Percentiles rank a stretch among this genome's conserved stretches.
These are phyloP conservation scores for Oldenlandia corymbosa DNA, from an alignment of 257 asterid species.

Conservation along the genomic window DNA sequence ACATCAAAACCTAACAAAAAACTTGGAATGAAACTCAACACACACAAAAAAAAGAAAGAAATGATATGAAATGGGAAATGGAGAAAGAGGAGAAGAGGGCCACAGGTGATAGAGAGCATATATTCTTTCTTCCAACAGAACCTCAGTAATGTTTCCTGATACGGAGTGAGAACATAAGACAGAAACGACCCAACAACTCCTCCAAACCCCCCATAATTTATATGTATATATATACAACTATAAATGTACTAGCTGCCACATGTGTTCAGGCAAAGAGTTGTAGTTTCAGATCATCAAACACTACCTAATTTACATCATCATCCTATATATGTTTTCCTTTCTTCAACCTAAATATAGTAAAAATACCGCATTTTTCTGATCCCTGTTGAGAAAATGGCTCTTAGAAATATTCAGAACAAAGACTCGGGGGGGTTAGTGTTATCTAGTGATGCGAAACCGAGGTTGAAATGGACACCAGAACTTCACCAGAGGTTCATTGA, in stretches of 20 bases:
- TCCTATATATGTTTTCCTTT: conserved; percentile 17
- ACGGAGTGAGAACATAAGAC: conserved; percentile 82
- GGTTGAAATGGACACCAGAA: conserved; percentile 90
- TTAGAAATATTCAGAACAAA: conserved; percentile 35
- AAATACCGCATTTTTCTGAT: conserved; percentile 15
- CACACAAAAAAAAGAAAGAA: conserved; percentile 20
- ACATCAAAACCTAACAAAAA: conserved; percentile 9
- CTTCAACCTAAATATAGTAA: too few relatives aligned
- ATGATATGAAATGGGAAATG: conserved; percentile 60
- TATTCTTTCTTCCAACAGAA: conserved; percentile 72
- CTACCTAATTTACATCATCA: background rate
- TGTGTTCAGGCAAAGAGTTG: conserved; percentile 20
- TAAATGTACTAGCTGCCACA: conserved; percentile 38
- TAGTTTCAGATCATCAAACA: conserved; percentile 11
- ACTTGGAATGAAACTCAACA: background rate
- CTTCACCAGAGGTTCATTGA: conserved; percentile 67
- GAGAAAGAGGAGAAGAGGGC: conserved; percentile 40
- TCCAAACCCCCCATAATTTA: too few relatives aligned
- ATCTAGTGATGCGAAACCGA: conserved; percentile 83
- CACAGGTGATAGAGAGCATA: conserved; percentile 76
- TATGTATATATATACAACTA: conserved; percentile 53
- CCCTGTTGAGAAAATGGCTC: conserved; percentile 39
- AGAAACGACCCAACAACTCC: conserved; percentile 33
- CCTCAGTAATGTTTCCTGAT: conserved; percentile 81
- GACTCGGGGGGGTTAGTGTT: conserved; percentile 56